phyloP scores from a whole-genome alignment of 2,329 filamentous ascomycete genomes.

The Cadophora sp. region DNA sequence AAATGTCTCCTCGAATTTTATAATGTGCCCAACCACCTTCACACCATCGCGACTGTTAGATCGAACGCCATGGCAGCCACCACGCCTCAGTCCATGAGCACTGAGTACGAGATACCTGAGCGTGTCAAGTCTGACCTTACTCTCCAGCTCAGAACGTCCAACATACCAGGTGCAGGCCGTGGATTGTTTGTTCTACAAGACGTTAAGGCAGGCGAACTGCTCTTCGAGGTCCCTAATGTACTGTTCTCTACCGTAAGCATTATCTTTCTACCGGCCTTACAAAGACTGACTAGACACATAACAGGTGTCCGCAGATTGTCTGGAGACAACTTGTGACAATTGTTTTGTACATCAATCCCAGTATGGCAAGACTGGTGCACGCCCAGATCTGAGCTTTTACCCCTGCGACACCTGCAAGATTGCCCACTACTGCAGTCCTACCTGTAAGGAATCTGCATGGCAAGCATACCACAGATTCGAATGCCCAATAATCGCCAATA shows the following conservation, averaged over 20 bases:
- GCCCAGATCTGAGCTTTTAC: neutral
- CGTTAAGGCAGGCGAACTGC: neutral
- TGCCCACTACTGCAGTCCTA: neutral
- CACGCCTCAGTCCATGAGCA: neutral
- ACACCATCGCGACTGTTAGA: neutral
- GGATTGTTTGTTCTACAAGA: conserved; percentile 12
- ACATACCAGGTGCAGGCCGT: conserved; percentile 15
- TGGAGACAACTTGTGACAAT: conserved; percentile 8
- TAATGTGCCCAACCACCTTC: neutral
- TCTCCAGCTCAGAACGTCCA: conserved; percentile 10
- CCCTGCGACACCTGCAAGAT: neutral
- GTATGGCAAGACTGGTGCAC: neutral
- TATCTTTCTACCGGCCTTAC: neutral
- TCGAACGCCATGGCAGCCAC: neutral
- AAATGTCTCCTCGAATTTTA: neutral
- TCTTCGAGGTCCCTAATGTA: conserved; percentile 15
- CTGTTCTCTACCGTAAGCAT: conserved; percentile 20
- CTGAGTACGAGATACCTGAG: neutral
- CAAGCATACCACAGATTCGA: neutral
- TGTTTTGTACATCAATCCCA: conserved; percentile 5
- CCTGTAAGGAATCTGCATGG: neutral
- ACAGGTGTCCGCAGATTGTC: neutral
- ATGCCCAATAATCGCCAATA: neutral
- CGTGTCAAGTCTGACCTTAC: neutral
- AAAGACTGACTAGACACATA: neutral